Evolutionary conservation across 306 rosid species (phyloP).

Genomic region (Quercus parvula): DNA sequence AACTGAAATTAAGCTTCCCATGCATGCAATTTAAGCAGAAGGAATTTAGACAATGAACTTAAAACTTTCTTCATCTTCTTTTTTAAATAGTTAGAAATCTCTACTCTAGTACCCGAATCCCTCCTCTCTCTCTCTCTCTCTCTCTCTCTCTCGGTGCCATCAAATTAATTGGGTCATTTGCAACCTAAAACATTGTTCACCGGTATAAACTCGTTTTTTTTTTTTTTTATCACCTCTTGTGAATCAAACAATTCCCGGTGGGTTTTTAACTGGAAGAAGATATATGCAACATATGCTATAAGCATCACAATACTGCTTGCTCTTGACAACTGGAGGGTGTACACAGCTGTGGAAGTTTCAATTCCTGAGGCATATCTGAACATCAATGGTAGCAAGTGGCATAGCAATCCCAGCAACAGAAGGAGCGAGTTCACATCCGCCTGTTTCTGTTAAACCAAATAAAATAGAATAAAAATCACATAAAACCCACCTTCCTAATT

Average conservation of each 20-base stretch:
- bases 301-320: conserved; percentile 87
- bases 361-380: conserved; percentile 41
- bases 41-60: too few relatives aligned
- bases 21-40: too few relatives aligned
- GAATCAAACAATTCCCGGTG: conserved; percentile 77
- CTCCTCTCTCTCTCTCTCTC: too few relatives aligned
- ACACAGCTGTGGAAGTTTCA: conserved; percentile 15
- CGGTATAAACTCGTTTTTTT: neutral
- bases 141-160: too few relatives aligned
- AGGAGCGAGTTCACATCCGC: conserved; percentile 78
- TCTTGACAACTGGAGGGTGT: conserved; percentile 75
- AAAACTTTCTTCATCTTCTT: too few relatives aligned
- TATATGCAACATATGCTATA: conserved; percentile 64
- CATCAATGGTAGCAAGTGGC: conserved; percentile 80
- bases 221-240: conserved; percentile 42
- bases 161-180: too few relatives aligned
- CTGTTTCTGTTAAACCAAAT: conserved; percentile 61
- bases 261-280: conserved; percentile 85
- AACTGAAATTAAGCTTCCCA: too few relatives aligned
- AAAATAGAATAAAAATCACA: neutral
- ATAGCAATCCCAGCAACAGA: conserved; percentile 68
- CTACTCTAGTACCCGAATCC: too few relatives aligned
- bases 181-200: too few relatives aligned
- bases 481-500: too few relatives aligned
- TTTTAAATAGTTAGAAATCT: too few relatives aligned